Base-by-base conservation (phyloP, 495 filamentous ascomycete genomes). In the Trypethelium eluteriae region DNA sequence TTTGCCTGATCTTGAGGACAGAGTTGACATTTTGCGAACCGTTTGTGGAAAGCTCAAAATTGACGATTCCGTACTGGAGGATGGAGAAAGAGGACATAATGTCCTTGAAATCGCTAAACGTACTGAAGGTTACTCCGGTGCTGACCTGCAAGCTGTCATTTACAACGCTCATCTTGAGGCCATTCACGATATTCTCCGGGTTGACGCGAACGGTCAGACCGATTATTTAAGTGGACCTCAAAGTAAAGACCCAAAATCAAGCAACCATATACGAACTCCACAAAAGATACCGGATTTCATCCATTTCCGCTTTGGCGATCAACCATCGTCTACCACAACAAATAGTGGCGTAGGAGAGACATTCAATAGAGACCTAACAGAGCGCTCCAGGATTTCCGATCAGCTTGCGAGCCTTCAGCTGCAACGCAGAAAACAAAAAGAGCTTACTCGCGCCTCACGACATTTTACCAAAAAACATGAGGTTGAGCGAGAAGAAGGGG, bases 111-210 rank as follows among this genome's bases (percentile, higher is more conserved):
- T 98, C 11, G 93, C 91, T 1, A 77, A 78, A 2, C 77, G 83
- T 49, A 97, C 93, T 0, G 90, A 92, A 67, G 94, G 94, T n/a
- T 96, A 94, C 74, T 91, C 90, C 0, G 94, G 94, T 1, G 94
- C 94, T 0, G 94, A 98, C 80, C 79, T 98, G 18, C 95, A 97
- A 75, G 94, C 94, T 0, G 84, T 98, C 10, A 84, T 98, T 16
- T 96, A 95, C 67, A 98, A 98, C 69, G 94, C 94, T 3, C 94
- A 98, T 75, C 81, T 98, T 5, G 95, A 98, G 76, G 94, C 94
- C 36, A 95, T 98, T 66, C 94, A 98, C 68, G 92, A 96, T 67
- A 85, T 93, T 2, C 84, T 98, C 2, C 88, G 86, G 12, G 89
- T 90, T 67, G 79, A 80, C 0, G 81, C 84, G n/a, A 65, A 66